These are phyloP conservation scores for Porodaedalea pini DNA, from an alignment of 1,284 basidiomycete genomes.

Conservation along the genomic window DNA sequence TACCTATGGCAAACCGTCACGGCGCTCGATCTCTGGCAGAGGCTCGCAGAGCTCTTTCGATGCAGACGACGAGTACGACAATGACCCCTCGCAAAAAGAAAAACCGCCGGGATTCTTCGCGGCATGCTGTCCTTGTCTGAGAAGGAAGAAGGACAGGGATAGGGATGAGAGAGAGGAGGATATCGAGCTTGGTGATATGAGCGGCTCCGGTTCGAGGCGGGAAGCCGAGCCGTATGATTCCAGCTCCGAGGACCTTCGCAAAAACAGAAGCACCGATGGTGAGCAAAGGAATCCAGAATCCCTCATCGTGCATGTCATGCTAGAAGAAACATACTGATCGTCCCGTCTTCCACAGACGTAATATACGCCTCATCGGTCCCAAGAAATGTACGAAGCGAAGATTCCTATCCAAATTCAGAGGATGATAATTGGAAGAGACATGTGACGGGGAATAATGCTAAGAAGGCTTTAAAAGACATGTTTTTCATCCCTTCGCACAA, in stretches of 20 bases:
- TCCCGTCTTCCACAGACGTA: neutral
- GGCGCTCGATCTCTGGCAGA: neutral
- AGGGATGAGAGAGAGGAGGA: neutral
- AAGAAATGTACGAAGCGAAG: neutral
- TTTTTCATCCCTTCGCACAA: too few relatives aligned
- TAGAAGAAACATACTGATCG: too few relatives aligned
- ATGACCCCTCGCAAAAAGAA: neutral
- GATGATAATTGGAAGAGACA: neutral
- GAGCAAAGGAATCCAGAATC: neutral
- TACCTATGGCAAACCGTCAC: neutral
- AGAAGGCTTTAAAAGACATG: neutral
- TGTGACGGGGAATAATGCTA: neutral
- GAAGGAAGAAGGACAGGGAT: neutral
- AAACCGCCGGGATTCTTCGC: neutral
- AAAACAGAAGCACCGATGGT: neutral
- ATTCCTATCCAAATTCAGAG: neutral
- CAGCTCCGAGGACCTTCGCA: slow-evolving; percentile 3
- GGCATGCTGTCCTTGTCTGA: slow-evolving; percentile 1
- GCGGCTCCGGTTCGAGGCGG: neutral
- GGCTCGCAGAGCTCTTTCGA: neutral
- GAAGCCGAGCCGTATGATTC: neutral
- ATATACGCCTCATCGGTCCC: neutral
- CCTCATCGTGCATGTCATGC: too few relatives aligned
- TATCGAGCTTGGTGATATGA: neutral
- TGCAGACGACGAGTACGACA: neutral